phyloP scores from a whole-genome alignment of 2,329 filamentous ascomycete genomes.

The Karstenula rhodostoma region DNA sequence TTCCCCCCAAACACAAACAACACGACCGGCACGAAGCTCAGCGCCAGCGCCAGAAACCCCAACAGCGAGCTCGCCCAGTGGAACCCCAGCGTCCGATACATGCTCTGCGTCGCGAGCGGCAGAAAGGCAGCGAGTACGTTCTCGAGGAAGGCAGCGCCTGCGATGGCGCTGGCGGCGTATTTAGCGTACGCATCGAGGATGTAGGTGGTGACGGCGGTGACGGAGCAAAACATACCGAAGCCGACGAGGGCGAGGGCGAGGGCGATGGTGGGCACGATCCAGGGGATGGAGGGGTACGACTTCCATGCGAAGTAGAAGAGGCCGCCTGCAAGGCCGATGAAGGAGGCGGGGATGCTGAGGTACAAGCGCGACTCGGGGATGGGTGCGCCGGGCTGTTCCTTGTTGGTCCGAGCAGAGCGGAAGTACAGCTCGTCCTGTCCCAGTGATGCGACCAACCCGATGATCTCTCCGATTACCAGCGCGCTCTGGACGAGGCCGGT shows the following conservation, averaged over 20 bases:
- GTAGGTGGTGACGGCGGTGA: conserved; percentile 58
- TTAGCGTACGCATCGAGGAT: conserved; percentile 60
- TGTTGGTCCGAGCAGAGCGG: conserved; percentile 49
- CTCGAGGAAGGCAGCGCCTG: conserved; percentile 58
- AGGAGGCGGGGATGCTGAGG: conserved; percentile 53
- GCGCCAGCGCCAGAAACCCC: conserved; percentile 53
- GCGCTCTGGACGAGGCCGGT: conserved; percentile 57
- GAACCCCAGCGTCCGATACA: conserved; percentile 59
- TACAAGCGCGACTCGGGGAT: conserved; percentile 59
- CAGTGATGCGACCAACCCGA: conserved; percentile 52
- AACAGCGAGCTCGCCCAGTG: conserved; percentile 60
- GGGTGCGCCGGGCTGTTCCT: conserved; percentile 47
- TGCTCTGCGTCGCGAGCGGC: conserved; percentile 56
- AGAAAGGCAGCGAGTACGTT: conserved; percentile 59
- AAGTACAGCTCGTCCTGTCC: conserved; percentile 53
- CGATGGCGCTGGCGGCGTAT: conserved; percentile 60
- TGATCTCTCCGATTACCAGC: conserved; percentile 55
- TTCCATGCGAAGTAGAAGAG: conserved; percentile 63
- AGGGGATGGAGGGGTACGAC: conserved; percentile 52
- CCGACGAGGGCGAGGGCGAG: conserved; percentile 58
- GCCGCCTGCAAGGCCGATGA: conserved; percentile 58
- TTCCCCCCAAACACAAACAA: conserved; percentile 53
- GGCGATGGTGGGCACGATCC: conserved; percentile 58
- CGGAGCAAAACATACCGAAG: conserved; percentile 58
- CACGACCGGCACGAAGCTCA: conserved; percentile 57